Conservation (phyloP, 2,329 filamentous ascomycete genomes). For the Myotisia sp. region DNA sequence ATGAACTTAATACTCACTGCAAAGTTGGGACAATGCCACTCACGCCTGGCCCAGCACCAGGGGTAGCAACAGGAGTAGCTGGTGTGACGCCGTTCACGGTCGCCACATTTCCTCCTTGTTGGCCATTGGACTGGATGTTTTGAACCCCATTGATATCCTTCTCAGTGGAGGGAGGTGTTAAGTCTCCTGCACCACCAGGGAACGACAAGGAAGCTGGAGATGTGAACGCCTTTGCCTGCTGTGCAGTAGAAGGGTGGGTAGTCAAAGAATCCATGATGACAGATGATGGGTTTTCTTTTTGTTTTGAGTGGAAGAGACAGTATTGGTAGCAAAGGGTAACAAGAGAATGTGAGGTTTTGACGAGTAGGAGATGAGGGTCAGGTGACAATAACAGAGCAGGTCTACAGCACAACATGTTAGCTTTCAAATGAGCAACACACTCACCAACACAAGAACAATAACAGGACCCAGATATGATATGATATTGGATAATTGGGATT, state of each 20-base stretch:
- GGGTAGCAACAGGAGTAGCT: slow-evolving; percentile 81
- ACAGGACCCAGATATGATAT: not conserved
- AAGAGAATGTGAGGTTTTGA: no score
- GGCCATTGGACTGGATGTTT: slow-evolving; percentile 30
- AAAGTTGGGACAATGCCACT: slow-evolving; percentile 85
- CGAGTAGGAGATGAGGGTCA: no score
- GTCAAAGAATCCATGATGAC: slow-evolving; percentile 68
- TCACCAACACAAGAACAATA: no score
- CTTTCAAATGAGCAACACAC: no score
- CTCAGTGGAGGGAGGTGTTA: slow-evolving; percentile 65
- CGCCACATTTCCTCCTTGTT: slow-evolving; percentile 44
- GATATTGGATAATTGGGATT: not conserved
- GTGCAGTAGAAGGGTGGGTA: slow-evolving; percentile 79
- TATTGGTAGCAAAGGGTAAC: no score
- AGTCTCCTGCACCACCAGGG: slow-evolving; percentile 65
- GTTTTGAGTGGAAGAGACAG: no score
- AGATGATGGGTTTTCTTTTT: slow-evolving; percentile 1
- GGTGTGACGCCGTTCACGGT: slow-evolving; percentile 65
- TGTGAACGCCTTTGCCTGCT: slow-evolving; percentile 91
- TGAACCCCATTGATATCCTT: slow-evolving; percentile 34
- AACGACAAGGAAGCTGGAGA: slow-evolving; percentile 85
- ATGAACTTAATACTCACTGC: slow-evolving; percentile 66
- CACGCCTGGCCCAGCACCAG: slow-evolving; percentile 64
- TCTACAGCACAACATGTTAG: no score
- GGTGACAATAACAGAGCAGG: no score